Percentiles rank a stretch among this genome's conserved stretches.
Evolutionary conservation across 306 rosid genomes (phyloP).

Genomic region (Glycine latifolia): DNA sequence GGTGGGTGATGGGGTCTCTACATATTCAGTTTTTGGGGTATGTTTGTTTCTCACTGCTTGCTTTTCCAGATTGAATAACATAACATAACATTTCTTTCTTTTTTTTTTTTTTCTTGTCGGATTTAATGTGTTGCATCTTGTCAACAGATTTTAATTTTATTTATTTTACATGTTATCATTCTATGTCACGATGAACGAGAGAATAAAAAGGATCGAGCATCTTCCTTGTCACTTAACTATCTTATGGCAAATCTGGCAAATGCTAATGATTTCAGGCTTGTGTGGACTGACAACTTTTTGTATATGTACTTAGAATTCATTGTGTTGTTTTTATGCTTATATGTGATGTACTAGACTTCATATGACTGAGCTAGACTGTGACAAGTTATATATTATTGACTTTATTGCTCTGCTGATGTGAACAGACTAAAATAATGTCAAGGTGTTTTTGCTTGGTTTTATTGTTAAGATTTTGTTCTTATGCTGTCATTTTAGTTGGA

Average conservation of each 20-base stretch:
- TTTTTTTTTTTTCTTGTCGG: background rate
- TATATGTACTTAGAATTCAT: constrained; percentile 10
- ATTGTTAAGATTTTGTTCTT: constrained; percentile 14
- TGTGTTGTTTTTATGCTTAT: constrained; percentile 30
- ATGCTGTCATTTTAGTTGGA: constrained; percentile 20
- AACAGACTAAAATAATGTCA: background rate
- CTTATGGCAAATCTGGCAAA: constrained; percentile 24
- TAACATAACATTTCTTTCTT: background rate
- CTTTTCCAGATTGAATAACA: background rate
- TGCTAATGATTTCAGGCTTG: constrained; percentile 18
- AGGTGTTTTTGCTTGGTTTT: constrained; percentile 6
- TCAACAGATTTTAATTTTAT: background rate
- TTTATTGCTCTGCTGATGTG: constrained; percentile 32
- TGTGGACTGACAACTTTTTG: constrained; percentile 30
- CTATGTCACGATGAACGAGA: constrained; percentile 23
- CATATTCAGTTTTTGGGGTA: constrained; percentile 95
- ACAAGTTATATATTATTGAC: constrained; percentile 15
- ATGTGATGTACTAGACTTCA: constrained; percentile 15
- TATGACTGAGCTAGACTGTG: constrained; percentile 18
- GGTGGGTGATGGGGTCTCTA: constrained; percentile 90
- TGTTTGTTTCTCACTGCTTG: constrained; percentile 34
- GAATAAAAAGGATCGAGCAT: background rate
- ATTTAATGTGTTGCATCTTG: constrained; percentile 25
- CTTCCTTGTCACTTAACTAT: constrained; percentile 19
- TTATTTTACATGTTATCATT: background rate